Percentiles rank a stretch among this genome's conserved stretches.
Conservation (phyloP, 139 green algal genomes). For the Zygnema cylindricum region DNA sequence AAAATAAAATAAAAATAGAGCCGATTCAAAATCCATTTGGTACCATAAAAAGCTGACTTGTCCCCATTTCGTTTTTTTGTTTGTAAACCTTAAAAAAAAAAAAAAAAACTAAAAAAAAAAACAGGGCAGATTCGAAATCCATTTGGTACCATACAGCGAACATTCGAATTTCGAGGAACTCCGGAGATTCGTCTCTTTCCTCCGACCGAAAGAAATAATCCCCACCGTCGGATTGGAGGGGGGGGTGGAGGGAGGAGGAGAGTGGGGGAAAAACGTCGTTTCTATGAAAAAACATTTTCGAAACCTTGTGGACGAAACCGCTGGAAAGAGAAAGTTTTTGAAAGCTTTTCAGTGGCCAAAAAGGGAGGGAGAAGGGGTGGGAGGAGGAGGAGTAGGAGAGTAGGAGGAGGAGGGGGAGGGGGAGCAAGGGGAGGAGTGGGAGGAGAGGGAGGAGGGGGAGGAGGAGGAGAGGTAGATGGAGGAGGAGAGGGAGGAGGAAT, state of each 20-base stretch:
- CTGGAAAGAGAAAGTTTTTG: constrained; percentile 40
- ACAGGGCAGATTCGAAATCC: constrained; percentile 61
- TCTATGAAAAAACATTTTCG: constrained; percentile 49
- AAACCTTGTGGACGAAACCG: constrained; percentile 48
- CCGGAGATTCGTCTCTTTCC: constrained; percentile 76
- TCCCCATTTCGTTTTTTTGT: too few relatives aligned
- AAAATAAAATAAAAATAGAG: too few relatives aligned
- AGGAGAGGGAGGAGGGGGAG: neutral
- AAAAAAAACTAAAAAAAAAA: too few relatives aligned
- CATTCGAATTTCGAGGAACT: constrained; percentile 86
- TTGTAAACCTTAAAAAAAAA: too few relatives aligned
- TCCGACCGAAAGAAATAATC: constrained; percentile 75
- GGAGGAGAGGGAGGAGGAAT: too few relatives aligned
- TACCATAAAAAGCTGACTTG: too few relatives aligned
- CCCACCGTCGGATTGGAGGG: constrained; percentile 76
- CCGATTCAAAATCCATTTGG: too few relatives aligned
- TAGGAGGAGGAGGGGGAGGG: constrained; percentile 17
- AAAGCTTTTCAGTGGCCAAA: constrained; percentile 2
- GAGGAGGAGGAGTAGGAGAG: too few relatives aligned
- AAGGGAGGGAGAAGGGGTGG: neutral
- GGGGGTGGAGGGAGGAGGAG: too few relatives aligned
- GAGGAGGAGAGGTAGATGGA: too few relatives aligned
- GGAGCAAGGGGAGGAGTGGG: neutral
- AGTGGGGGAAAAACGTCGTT: neutral
- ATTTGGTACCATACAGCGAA: constrained; percentile 91